Percentiles rank a stretch among this genome's conserved stretches.
These are phyloP conservation scores for Neopestalotiopsis sp. DNA, from an alignment of 2,329 filamentous ascomycete genomes.

Conservation along the genomic window DNA sequence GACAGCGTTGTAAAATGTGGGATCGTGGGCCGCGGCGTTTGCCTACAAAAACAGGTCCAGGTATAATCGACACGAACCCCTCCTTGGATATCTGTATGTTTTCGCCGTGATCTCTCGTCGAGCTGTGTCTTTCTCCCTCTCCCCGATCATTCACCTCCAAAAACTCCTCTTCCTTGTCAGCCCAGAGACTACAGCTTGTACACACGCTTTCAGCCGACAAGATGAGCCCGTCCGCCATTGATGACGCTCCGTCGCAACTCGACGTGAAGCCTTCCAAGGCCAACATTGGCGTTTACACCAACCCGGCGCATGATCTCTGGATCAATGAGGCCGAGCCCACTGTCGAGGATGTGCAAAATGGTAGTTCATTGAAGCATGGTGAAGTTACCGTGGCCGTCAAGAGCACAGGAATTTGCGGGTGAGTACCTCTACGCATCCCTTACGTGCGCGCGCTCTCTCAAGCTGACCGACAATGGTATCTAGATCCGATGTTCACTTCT, in stretches of 20 bases:
- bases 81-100: not conserved
- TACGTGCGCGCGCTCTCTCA: not conserved
- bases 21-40: conserved; percentile 1
- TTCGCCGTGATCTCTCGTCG: not conserved
- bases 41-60: not conserved
- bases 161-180: not conserved
- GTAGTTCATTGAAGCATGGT: conserved; percentile 72
- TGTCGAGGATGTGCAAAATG: conserved; percentile 74
- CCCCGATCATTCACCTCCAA: not conserved
- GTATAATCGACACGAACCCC: conserved; percentile 11
- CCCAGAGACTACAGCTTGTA: not conserved
- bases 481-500: conserved; percentile 95
- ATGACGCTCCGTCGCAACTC: conserved; percentile 4
- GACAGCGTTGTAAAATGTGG: conserved; percentile 13
- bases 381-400: conserved; percentile 89
- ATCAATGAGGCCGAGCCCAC: conserved; percentile 79
- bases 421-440: conserved; percentile 32
- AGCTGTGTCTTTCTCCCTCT: not conserved
- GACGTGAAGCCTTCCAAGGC: conserved; percentile 63
- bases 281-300: conserved; percentile 96
- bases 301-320: conserved; percentile 91
- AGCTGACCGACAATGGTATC: conserved; percentile 22
- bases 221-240: conserved; percentile 19
- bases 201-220: not conserved
- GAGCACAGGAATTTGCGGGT: conserved; percentile 97